Base-by-base conservation (phyloP, 352 stramenopile genomes). In the Globisporangium splendens region DNA sequence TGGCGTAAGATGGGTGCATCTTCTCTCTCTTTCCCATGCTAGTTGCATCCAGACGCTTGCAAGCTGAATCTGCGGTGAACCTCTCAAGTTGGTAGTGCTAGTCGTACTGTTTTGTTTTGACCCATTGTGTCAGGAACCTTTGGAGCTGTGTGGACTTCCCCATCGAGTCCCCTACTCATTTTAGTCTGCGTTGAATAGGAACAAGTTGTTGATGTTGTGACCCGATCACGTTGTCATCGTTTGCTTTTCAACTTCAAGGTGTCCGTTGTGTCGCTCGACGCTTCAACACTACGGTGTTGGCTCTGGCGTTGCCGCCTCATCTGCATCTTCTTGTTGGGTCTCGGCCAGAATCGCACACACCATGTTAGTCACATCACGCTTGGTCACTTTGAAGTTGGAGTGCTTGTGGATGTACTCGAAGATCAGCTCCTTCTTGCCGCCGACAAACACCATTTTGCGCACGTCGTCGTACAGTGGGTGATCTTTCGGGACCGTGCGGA, bases 381-480 rank as follows among this genome's bases (percentile, higher is more conserved):
- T 54, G 21, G 48, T 54, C 8, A 44, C 31, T 38, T 54, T 54
- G 31, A 54, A 54, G 24, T n/a, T 24, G 21, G 48, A 54, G 15
- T 43, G 38, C 17, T 31, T 35, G 17, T 15, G 48, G 14, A 54
- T 54, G 15, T 28, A 54, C 17, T 54, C 48, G 24, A 43, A 54
- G 48, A 54, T 44, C 48, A 18, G 7, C 15, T 31, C 48, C 2
- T 31, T 43, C 20, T 54, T 54, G 48, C 38, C 48, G 24, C 48
- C 48, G 22, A 35, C 28, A 8, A 43, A 15, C 28, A 54, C 48
- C 48, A 54, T 43, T 54, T 43, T 31, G 15, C 31, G 48, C 10
- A 54, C 18, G n/a, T 54, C 28, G 24, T 54, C 48, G 48, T 54
- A 54, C 48, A 54, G 48, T 15, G 48, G 48, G 17, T 54, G 48